Conservation (phyloP, 164 flowering plant species). For the Dillenia suffruticosa region DNA sequence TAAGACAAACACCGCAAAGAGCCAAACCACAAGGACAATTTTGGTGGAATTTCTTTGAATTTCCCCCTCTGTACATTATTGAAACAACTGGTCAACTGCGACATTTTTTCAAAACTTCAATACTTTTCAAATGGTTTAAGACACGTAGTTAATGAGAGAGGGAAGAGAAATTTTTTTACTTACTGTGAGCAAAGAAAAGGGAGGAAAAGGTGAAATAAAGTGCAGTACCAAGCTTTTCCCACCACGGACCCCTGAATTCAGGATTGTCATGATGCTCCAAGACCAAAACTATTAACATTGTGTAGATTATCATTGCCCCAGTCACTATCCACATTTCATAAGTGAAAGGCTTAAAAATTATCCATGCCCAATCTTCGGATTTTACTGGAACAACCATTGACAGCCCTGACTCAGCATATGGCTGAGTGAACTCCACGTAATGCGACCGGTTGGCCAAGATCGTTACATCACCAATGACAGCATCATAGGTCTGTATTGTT, state of each 20-base stretch:
- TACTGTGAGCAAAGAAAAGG: constrained; percentile 60
- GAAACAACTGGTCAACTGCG: too few relatives aligned
- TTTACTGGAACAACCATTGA: constrained; percentile 33
- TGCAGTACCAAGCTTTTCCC: constrained; percentile 36
- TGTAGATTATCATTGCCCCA: constrained; percentile 26
- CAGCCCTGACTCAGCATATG: constrained; percentile 44
- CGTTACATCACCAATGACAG: constrained; percentile 48
- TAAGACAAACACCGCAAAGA: constrained; percentile 35
- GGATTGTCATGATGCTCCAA: constrained; percentile 44
- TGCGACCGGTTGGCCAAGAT: constrained; percentile 31
- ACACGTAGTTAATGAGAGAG: too few relatives aligned
- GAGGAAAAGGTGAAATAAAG: constrained; percentile 58
- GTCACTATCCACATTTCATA: constrained; percentile 44
- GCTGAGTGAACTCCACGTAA: constrained; percentile 49
- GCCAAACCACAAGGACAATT: constrained; percentile 42
- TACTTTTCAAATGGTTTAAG: too few relatives aligned
- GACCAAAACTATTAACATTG: constrained; percentile 39
- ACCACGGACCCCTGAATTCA: constrained; percentile 37
- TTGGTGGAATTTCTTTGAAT: constrained; percentile 33
- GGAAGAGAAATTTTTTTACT: constrained; percentile 13
- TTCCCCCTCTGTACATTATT: constrained; percentile 29
- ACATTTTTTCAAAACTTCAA: too few relatives aligned
- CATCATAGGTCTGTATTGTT: constrained; percentile 25
- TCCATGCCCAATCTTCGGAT: constrained; percentile 20
- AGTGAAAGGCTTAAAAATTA: constrained; percentile 53